Conservation (phyloP, 2,329 filamentous ascomycete genomes). For the Ambrosiella xylebori region DNA sequence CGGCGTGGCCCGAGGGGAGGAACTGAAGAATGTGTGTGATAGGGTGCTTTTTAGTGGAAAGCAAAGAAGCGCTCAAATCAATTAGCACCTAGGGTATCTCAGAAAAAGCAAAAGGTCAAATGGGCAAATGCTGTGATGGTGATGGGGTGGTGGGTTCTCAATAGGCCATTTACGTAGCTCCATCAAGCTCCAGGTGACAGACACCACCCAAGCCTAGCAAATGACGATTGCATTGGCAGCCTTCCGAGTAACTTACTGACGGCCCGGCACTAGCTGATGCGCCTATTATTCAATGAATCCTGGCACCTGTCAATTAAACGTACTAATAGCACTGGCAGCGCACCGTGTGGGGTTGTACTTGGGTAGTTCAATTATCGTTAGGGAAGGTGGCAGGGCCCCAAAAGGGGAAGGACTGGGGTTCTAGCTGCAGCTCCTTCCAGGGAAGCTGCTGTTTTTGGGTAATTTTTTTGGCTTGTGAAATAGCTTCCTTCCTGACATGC, state of each 20-base stretch:
- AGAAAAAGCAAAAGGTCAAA: neutral
- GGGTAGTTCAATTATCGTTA: neutral
- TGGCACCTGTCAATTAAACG: neutral
- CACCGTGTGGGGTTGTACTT: neutral
- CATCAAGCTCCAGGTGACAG: slow-evolving; percentile 2
- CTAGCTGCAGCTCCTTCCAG: neutral
- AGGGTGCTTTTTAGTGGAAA: neutral
- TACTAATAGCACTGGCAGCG: neutral
- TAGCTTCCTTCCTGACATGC: neutral
- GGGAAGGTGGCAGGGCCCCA: slow-evolving; percentile 4
- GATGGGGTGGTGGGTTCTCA: neutral
- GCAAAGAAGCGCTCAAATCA: neutral
- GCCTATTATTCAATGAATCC: neutral
- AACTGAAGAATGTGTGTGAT: neutral
- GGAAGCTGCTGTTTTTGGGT: neutral
- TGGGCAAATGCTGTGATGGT: neutral
- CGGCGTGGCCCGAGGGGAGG: neutral
- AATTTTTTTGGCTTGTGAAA: neutral
- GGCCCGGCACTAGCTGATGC: neutral
- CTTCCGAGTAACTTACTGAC: slow-evolving; percentile 32
- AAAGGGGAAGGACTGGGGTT: slow-evolving; percentile 9
- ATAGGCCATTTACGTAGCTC: neutral
- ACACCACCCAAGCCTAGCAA: neutral
- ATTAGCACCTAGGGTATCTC: neutral
- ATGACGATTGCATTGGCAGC: slow-evolving; percentile 15